Base-by-base conservation (phyloP, 352 stramenopile species). In the Phytophthora pseudosyringae region DNA sequence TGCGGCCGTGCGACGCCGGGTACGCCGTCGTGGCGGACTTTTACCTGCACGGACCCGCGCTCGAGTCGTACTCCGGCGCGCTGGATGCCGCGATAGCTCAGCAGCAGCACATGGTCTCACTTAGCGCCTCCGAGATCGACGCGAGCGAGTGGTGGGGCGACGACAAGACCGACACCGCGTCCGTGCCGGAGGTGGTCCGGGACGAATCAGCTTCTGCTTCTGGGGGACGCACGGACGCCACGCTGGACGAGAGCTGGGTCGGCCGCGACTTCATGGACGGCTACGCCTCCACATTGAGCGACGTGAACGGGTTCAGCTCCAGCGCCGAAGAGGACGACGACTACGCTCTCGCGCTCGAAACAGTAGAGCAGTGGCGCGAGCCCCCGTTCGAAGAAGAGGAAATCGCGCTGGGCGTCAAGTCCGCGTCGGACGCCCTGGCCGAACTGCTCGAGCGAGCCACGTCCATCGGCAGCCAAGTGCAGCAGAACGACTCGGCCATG, bases 301-400 rank as follows among this genome's bases (percentile, higher is more conserved):
- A 72, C 33, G 26, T 69, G 15, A 59, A 73, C 45, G 57, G 60
- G n/a, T 69, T 72, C 40, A 62, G 35, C 39, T 70, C 62, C 8
- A 68, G 60, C 35, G 64, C 64, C 16, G 64, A 67, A 54, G 68
- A 68, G 18, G 64, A 76, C 21, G 64, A 71, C 15, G 38, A 67
- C 18, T 67, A 54, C 12, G 50, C 35, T n/a, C 16, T 67, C 0
- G 44, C 51, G 4, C 25, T 71, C 0, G 57, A 63, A 36, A 29
- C 51, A 15, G 58, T 64, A 1, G 50, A 63, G 49, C 57, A 61
- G 7, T 71, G 49, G 48, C 56, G 49, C 28, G 64, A 71, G 29
- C 26, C 45, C 1, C 49, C 64, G 8, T 59, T 59, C 52, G 25
- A 53, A 15, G 25, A 53, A 15, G 64, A 71, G 44, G 56, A 67